A percentile compares a stretch with the other conserved stretches of the same genome.
Evolutionary conservation across 2,329 filamentous ascomycete genomes (phyloP).

Genomic region (Cercospora zeina): DNA sequence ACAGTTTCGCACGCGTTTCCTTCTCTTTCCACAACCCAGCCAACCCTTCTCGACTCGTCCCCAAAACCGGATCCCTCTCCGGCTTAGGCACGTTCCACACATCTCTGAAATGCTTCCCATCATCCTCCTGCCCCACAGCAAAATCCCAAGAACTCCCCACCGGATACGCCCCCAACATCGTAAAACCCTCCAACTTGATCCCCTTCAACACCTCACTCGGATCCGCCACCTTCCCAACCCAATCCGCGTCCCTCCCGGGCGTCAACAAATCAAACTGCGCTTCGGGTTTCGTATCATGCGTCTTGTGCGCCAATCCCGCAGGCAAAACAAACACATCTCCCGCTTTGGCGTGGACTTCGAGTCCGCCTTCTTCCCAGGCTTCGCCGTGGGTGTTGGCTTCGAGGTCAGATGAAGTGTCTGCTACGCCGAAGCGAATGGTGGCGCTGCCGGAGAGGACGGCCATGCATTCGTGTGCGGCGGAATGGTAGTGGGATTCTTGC

Average conservation of each 20-base stretch:
- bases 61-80: slow-evolving; percentile 52
- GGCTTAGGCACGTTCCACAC: slow-evolving; percentile 52
- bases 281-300: slow-evolving; percentile 47
- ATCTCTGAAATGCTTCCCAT: slow-evolving; percentile 45
- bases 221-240: slow-evolving; percentile 42
- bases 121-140: slow-evolving; percentile 48
- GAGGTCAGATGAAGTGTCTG: slow-evolving; percentile 48
- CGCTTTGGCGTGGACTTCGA: slow-evolving; percentile 51
- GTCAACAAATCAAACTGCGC: slow-evolving; percentile 47
- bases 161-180: slow-evolving; percentile 61
- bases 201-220: slow-evolving; percentile 41
- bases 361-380: slow-evolving; percentile 49
- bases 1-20: background rate
- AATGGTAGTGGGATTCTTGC: slow-evolving; percentile 60
- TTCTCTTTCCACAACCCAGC: slow-evolving; percentile 38
- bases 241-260: slow-evolving; percentile 40
- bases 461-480: slow-evolving; percentile 59
- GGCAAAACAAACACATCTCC: slow-evolving; percentile 63
- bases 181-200: slow-evolving; percentile 50
- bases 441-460: slow-evolving; percentile 56
- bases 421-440: slow-evolving; percentile 57
- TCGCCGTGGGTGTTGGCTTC: slow-evolving; percentile 46
- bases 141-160: slow-evolving; percentile 54
- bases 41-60: slow-evolving; percentile 43
- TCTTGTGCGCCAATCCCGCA: slow-evolving; percentile 59